These are phyloP conservation scores for Cryptosporidium viatorum DNA, from an alignment of 169 alveolate genomes.

Conservation along the genomic window DNA sequence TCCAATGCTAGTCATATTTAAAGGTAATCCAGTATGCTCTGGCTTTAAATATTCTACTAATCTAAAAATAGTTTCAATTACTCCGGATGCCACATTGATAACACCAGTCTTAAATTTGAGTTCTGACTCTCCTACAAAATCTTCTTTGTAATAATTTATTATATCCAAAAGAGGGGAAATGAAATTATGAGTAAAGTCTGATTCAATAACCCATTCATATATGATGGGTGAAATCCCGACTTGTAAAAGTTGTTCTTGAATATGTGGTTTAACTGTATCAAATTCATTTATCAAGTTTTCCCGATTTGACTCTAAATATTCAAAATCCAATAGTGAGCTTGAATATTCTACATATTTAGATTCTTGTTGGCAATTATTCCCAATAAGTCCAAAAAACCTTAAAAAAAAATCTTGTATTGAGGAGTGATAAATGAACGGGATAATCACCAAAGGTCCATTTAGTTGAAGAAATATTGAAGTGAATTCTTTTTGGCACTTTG, in stretches of 20 bases:
- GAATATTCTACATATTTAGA: not conserved
- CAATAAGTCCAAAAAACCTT: constrained; percentile 33
- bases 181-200: constrained; percentile 2
- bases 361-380: not conserved
- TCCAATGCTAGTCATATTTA: constrained; percentile 55
- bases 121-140: not conserved
- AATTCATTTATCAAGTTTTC: not conserved
- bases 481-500: constrained; percentile 10
- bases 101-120: not conserved
- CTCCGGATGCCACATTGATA: not conserved
- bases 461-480: constrained; percentile 17
- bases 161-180: not conserved
- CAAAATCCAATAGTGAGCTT: constrained; percentile 4
- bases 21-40: constrained; percentile 50
- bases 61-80: constrained; percentile 35
- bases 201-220: constrained; percentile 37
- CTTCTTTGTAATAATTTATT: not conserved
- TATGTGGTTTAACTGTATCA: not conserved
- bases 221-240: constrained; percentile 9
- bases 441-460: constrained; percentile 26
- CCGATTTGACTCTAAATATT: not conserved
- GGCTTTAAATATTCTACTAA: constrained; percentile 44
- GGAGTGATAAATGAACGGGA: constrained; percentile 30
- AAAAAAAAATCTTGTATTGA: constrained; percentile 57
- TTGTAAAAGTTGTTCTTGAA: not conserved